Evolutionary conservation across 345 rosid species (phyloP), one percentile per base, ranked within the genome.

Genomic region (Punica granatum): DNA sequence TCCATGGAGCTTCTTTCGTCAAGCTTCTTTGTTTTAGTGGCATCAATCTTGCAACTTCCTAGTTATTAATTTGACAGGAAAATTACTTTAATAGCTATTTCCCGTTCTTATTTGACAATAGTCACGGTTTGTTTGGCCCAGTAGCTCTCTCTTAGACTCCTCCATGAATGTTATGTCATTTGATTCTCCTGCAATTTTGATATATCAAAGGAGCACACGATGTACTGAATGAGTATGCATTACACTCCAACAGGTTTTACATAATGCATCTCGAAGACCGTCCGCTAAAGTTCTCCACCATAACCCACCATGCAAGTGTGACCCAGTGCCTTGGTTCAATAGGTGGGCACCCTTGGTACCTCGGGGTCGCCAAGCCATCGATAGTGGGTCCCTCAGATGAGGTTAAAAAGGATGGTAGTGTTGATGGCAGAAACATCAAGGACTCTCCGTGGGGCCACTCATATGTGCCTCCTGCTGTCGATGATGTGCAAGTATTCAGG

Each of bases 301-400:
- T 92, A 21, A 85, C 90, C 0, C 98, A 92, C 72, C 98, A 90
- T 69, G 96, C 97, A 0, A 83, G 82, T 28, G 96, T 92, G 69
- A 90, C 96, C 10, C 93, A 92, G 76, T 87, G 96, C 83, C 86
- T 92, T 10, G 97, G 98, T 70, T 77, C 98, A 23, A 67, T 88
- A 28, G 92, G 93, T 15, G 93, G 86, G 34, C 81, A 74, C 21
- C 86, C 65, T 25, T 93, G 97, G 98, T 90, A 85, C 75, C 79
- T 88, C 41, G 98, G 97, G 31, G 85, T 93, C 0, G 89, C 86
- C 7, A 90, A 86, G 79, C 86, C 92, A 0, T 88, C 96, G 48
- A 70, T 88, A 11, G 60, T 77, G 69, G 74, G 69, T 4, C 36
- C 73, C 42, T 18, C 65, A 6, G 18, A 16, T 63, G 49, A n/a